Base-by-base conservation (phyloP, 192 early-diverging fungal species). In the Geranomyces variabilis region DNA sequence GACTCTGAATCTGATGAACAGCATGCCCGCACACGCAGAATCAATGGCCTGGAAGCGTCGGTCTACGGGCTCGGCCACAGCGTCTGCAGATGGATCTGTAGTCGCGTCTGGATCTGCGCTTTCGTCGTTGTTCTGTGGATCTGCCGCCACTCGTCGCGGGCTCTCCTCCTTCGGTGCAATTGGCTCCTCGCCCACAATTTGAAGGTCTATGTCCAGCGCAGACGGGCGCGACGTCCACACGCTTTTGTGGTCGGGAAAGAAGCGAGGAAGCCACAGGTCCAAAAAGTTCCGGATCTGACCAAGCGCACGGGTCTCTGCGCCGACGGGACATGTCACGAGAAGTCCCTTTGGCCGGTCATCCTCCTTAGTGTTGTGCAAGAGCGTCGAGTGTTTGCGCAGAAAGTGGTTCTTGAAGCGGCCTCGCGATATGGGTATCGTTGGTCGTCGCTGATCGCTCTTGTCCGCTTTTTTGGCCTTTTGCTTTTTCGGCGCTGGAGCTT, bases 1-100 rank as follows among this genome's bases (percentile, higher is more conserved):
- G 0, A 85, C 67, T 33, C 83, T 33, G 41, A 85, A 84, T 24
- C 83, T 66, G 29, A 80, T 67, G 56, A 85, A 85, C 17, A 85
- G 45, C 15, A 79, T 44, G 17, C 83, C 83, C 28, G 73, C 74
- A 67, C 83, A 84, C 1, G 80, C 82, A 1, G 83, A 57, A 48
- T 85, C 83, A 7, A 85, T 80, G 14, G 78, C 82, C 60, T 85
- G 80, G 30, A 85, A 75, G 15, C 55, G 61, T 36, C 69, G 48
- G 24, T 83, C 81, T 28, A 72, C 47, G 12, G 61, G 41, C 17
- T 21, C 5, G 15, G 10, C 58, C 22, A 3, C 10, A 41, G 36
- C 10, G 5, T 41, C 36, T 41, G 36, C 10, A 10, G 36, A 41
- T 33, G 12, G 46, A 30, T 63, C 69, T 22, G 19, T 12, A 34